Evolutionary conservation across 1,139 yeast species (phyloP).

Genomic region (Pneumocystis jirovecii): DNA sequence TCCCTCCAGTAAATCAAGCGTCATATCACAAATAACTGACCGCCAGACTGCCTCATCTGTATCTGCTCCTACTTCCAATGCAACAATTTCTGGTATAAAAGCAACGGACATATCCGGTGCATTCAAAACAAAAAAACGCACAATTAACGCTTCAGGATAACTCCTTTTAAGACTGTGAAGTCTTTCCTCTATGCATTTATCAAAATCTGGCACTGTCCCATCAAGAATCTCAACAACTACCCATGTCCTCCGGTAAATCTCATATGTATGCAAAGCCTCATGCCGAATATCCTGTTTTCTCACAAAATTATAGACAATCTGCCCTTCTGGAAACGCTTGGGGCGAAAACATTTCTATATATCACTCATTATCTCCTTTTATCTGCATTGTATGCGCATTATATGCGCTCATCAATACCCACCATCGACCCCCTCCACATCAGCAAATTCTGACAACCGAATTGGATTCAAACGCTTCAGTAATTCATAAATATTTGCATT

Average conservation of each 20-base stretch:
- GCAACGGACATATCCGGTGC: conserved; percentile 29
- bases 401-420: not conserved
- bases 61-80: conserved; percentile 14
- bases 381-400: not conserved
- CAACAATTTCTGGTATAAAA: conserved; percentile 22
- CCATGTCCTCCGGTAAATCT: conserved; percentile 68
- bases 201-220: conserved; percentile 26
- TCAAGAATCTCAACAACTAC: conserved; percentile 49
- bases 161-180: conserved; percentile 28
- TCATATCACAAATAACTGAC: conserved; percentile 57
- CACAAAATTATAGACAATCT: conserved; percentile 43
- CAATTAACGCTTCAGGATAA: conserved; percentile 50
- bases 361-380: not conserved
- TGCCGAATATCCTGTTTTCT: conserved; percentile 41
- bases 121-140: conserved; percentile 46
- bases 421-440: not conserved
- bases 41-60: conserved; percentile 37
- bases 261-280: conserved; percentile 66
- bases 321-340: conserved; percentile 67
- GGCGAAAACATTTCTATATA: conserved; percentile 35
- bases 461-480: not conserved
- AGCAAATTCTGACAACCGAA: not conserved
- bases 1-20: conserved; percentile 19
- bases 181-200: conserved; percentile 22
- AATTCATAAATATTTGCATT: not conserved